These are phyloP conservation scores for Coemansia sp. DNA, from an alignment of 192 early-diverging fungal genomes.

Conservation along the genomic window DNA sequence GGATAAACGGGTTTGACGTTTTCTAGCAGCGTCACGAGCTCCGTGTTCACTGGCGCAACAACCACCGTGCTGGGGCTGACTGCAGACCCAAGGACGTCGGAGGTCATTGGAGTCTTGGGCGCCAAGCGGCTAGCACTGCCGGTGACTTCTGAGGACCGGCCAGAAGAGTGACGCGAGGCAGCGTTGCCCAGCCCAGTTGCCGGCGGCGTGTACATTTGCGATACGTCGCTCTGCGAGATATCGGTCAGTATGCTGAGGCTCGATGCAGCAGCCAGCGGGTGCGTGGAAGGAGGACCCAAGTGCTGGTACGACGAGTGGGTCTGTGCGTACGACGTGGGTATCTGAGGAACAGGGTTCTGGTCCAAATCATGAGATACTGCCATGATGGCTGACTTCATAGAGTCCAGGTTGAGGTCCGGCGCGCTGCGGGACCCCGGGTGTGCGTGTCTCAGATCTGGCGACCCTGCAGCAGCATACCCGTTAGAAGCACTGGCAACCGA, in stretches of 20 bases:
- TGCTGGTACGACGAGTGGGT: not conserved
- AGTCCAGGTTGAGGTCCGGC: slow-evolving; percentile 45
- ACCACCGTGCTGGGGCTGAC: not conserved
- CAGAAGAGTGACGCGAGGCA: not conserved
- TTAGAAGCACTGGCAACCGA: slow-evolving; percentile 17
- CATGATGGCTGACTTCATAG: slow-evolving; percentile 30
- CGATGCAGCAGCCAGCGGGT: slow-evolving; percentile 10
- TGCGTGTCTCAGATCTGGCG: slow-evolving; percentile 18
- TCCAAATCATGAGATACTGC: slow-evolving; percentile 21
- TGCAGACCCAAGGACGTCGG: not conserved
- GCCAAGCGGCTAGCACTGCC: not conserved
- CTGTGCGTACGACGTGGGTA: slow-evolving; percentile 28
- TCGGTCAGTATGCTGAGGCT: slow-evolving; percentile 17
- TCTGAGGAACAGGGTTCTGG: slow-evolving; percentile 38
- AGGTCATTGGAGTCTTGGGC: slow-evolving; percentile 4
- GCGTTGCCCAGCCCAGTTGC: not conserved
- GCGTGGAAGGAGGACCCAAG: slow-evolving; percentile 9
- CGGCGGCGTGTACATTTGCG: slow-evolving; percentile 1
- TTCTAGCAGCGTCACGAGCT: slow-evolving; percentile 34
- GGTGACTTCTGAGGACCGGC: not conserved
- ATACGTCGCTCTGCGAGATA: slow-evolving; percentile 1
- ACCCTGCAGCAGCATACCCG: slow-evolving; percentile 1
- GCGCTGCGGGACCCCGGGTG: slow-evolving; percentile 48
- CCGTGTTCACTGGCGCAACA: slow-evolving; percentile 24
- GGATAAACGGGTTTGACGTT: slow-evolving; percentile 66